Percentiles rank a stretch among this genome's conserved stretches.
Conservation (phyloP, 2,329 filamentous ascomycete genomes). For the Pseudogymnoascus verrucosus region DNA sequence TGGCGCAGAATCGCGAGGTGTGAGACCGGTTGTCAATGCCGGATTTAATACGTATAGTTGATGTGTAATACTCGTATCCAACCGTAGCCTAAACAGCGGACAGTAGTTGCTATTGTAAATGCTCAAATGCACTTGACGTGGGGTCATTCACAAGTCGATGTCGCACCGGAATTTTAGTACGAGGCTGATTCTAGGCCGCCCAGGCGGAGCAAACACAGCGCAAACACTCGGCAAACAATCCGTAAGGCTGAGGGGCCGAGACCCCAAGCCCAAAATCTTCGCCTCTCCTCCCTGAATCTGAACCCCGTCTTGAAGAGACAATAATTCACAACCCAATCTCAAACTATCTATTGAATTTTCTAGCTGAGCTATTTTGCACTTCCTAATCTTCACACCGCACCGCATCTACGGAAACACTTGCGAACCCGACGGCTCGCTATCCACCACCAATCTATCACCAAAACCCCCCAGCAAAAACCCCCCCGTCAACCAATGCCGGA, state of each 20-base stretch:
- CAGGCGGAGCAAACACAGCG: neutral
- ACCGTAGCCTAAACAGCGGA: neutral
- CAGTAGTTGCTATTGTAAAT: neutral
- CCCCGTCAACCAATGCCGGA: neutral
- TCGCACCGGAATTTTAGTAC: conserved; percentile 1
- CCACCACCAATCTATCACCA: neutral
- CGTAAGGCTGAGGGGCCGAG: conserved; percentile 7
- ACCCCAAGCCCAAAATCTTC: conserved; percentile 4
- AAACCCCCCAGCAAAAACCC: neutral
- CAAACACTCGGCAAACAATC: conserved; percentile 1
- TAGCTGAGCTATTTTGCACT: neutral
- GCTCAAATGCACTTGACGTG: conserved; percentile 4
- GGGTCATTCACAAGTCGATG: neutral
- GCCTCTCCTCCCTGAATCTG: neutral
- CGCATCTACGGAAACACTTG: neutral
- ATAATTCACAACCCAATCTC: neutral
- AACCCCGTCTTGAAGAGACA: neutral
- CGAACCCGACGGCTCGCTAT: neutral
- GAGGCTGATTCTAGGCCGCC: conserved; percentile 2
- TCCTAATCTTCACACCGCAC: neutral
- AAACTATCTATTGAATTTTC: neutral
- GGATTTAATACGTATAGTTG: neutral
- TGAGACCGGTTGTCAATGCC: neutral
- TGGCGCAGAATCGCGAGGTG: neutral
- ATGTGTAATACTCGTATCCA: neutral